phyloP scores from a whole-genome alignment of 1,284 basidiomycete species.

The Heterobasidion occidentale region DNA sequence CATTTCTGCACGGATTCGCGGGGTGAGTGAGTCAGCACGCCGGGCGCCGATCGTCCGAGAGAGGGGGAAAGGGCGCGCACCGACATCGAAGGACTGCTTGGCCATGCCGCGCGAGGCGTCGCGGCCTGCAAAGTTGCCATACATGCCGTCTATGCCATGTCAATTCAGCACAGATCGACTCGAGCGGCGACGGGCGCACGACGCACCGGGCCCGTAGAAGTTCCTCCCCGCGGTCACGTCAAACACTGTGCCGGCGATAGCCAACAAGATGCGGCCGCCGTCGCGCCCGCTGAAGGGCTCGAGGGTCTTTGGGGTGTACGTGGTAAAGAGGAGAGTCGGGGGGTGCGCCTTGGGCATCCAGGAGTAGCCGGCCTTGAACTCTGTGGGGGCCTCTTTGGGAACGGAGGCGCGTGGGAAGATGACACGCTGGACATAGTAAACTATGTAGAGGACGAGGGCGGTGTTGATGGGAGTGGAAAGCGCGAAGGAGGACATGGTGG shows the following conservation, averaged over 20 bases:
- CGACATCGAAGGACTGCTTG: constrained; percentile 89
- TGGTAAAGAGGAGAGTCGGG: constrained; percentile 66
- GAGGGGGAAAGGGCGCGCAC: constrained; percentile 33
- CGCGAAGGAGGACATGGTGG: constrained; percentile 31
- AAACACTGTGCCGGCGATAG: constrained; percentile 85
- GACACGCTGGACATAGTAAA: constrained; percentile 70
- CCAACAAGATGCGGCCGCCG: constrained; percentile 71
- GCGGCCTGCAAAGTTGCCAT: constrained; percentile 93
- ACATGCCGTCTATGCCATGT: constrained; percentile 70
- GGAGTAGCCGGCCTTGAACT: constrained; percentile 76
- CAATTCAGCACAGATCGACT: neutral
- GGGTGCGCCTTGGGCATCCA: constrained; percentile 82
- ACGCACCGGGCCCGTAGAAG: constrained; percentile 89
- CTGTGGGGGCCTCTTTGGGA: constrained; percentile 41
- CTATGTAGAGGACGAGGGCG: constrained; percentile 67
- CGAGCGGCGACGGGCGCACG: neutral
- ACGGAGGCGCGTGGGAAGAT: constrained; percentile 55
- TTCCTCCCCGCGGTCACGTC: constrained; percentile 84
- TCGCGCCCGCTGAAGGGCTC: constrained; percentile 61
- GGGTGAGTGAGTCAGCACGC: neutral
- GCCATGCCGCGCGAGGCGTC: constrained; percentile 96
- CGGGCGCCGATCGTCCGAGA: neutral
- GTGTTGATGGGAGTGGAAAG: constrained; percentile 69
- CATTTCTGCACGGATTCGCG: constrained; percentile 60
- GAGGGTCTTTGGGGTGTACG: constrained; percentile 73